Conservation (phyloP, 768 basidiomycete genomes). For the Gyrodon lividus region DNA sequence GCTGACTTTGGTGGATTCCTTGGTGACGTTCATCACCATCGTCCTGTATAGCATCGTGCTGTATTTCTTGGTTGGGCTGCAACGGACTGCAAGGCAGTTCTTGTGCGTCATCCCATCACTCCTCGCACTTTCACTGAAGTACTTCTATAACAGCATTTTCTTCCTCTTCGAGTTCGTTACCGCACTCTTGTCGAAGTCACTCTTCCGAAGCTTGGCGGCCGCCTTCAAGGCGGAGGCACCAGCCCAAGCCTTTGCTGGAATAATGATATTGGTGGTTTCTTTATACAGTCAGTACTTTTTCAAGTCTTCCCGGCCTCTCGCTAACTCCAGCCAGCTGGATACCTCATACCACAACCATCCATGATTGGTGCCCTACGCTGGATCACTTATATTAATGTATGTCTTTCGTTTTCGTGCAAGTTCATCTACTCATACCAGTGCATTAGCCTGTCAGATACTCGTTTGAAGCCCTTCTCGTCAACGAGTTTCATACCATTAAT, state of each 20-base stretch:
- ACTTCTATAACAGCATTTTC: slow-evolving; percentile 44
- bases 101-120: slow-evolving; percentile 47
- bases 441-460: slow-evolving; percentile 52
- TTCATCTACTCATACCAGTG: background rate
- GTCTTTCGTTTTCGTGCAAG: slow-evolving; percentile 34
- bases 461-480: slow-evolving; percentile 74
- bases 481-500: slow-evolving; percentile 75
- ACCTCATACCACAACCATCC: slow-evolving; percentile 54
- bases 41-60: slow-evolving; percentile 40
- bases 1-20: slow-evolving; percentile 47
- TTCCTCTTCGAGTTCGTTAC: slow-evolving; percentile 57
- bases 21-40: slow-evolving; percentile 38
- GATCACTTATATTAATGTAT: slow-evolving; percentile 63
- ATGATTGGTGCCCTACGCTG: slow-evolving; percentile 72
- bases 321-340: slow-evolving; percentile 37
- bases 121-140: slow-evolving; percentile 8
- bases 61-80: slow-evolving; percentile 63
- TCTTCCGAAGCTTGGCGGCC: slow-evolving; percentile 70
- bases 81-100: slow-evolving; percentile 55
- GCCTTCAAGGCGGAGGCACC: slow-evolving; percentile 57
- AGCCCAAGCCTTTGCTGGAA: slow-evolving; percentile 59
- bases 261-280: slow-evolving; percentile 53
- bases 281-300: slow-evolving; percentile 36
- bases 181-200: slow-evolving; percentile 67
- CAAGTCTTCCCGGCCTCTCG: slow-evolving; percentile 1